Evolutionary conservation across 169 alveolate genomes (phyloP).

Genomic region (Cryptosporidium ubiquitum): DNA sequence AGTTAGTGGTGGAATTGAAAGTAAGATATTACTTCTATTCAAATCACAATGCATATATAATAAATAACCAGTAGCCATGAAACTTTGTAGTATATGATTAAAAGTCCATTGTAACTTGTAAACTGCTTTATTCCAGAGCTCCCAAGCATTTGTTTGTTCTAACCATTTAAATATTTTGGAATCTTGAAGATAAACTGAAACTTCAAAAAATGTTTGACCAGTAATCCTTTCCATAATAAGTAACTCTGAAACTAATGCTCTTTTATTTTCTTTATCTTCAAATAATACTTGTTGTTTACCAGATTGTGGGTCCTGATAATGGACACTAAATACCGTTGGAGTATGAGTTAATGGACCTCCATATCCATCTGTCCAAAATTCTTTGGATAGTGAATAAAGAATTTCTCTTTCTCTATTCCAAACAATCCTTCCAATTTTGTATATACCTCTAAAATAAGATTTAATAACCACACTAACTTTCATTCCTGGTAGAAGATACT

Average conservation of each 20-base stretch:
- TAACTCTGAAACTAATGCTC: conserved; percentile 60
- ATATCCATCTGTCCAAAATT: conserved; percentile 69
- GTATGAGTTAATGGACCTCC: conserved; percentile 60
- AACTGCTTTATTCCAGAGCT: conserved; percentile 47
- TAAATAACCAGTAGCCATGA: conserved; percentile 49
- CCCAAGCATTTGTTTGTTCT: conserved; percentile 54
- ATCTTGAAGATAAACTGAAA: conserved; percentile 34
- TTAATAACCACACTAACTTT: conserved; percentile 59
- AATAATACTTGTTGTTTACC: conserved; percentile 39
- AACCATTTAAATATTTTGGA: conserved; percentile 15
- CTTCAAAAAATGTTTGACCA: conserved; percentile 58
- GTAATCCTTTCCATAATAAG: conserved; percentile 64
- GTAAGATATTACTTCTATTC: conserved; percentile 56
- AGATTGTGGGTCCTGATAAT: conserved; percentile 26
- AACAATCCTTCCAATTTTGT: conserved; percentile 31
- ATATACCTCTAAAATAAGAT: conserved; percentile 51
- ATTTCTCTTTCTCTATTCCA: conserved; percentile 73
- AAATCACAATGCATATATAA: conserved; percentile 74
- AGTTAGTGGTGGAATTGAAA: conserved; percentile 54
- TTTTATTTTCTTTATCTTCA: conserved; percentile 49
- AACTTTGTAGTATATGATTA: conserved; percentile 53
- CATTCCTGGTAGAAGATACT: conserved; percentile 49
- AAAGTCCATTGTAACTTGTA: conserved; percentile 57
- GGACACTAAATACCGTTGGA: conserved; percentile 70
- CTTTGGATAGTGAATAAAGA: conserved; percentile 41